Evolutionary conservation across 306 rosid genomes (phyloP).

Genomic region (Prunus padus): DNA sequence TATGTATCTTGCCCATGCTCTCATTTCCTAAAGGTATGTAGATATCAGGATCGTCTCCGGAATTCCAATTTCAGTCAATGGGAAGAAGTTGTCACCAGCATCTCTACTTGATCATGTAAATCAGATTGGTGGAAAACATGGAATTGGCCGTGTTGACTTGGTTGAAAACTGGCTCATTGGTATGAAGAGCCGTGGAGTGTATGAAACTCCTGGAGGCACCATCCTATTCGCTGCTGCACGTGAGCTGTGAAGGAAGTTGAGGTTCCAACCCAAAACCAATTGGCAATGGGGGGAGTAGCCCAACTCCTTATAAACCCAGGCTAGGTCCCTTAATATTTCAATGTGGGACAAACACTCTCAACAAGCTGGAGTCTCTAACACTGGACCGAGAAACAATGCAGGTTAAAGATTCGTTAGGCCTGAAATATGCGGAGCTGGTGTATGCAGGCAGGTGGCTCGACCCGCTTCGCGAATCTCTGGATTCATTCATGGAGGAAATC

Average conservation of each 20-base stretch:
- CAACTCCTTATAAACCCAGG: too few species aligned
- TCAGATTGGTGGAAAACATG: conserved; percentile 82
- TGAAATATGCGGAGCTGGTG: conserved; percentile 87
- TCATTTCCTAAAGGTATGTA: conserved; percentile 53
- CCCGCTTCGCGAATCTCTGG: conserved; percentile 84
- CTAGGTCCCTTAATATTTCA: too few species aligned
- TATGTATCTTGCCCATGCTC: neutral
- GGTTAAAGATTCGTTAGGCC: conserved; percentile 67
- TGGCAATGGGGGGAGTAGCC: too few species aligned
- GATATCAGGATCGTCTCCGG: conserved; percentile 75
- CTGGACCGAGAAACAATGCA: conserved; percentile 80
- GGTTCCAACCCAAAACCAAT: too few species aligned
- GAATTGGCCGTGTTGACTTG: conserved; percentile 89
- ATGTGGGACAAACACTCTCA: too few species aligned
- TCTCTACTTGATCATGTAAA: conserved; percentile 73
- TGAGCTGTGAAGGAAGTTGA: conserved; percentile 26
- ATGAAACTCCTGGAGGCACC: conserved; percentile 98
- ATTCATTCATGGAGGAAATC: conserved; percentile 88
- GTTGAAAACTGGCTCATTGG: conserved; percentile 93
- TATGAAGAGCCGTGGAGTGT: conserved; percentile 93
- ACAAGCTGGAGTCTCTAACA: conserved; percentile 57
- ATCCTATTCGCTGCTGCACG: conserved; percentile 73
- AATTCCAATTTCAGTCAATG: conserved; percentile 72
- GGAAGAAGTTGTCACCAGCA: conserved; percentile 73
- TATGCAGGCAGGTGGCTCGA: conserved; percentile 98